Evolutionary conservation across 1,284 basidiomycete genomes (phyloP), one percentile per base, ranked within the genome.

Genomic region (Mycosarcoma maydis): DNA sequence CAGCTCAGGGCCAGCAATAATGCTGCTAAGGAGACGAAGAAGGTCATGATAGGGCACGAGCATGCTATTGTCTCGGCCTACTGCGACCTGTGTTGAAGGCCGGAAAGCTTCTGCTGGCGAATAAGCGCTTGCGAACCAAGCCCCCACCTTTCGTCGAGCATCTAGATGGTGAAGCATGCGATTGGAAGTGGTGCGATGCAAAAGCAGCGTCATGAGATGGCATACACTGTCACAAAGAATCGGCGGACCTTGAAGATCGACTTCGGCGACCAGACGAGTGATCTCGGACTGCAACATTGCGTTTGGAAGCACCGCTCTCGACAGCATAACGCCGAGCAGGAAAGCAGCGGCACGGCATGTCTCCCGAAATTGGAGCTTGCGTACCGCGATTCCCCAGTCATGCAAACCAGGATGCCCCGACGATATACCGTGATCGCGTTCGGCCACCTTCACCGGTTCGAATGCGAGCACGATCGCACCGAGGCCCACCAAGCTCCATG

Each of bases 211-310:
- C 50, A 64, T 59, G 14, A 69, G 36, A 11, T 69, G 66, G 24
- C 66, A 69, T 24, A 59, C 55, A 14, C 41, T 50, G 33, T 69
- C 66, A 23, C 55, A 69, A 10, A 69, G 24, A 16, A 55, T 16
- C 0, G 66, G 50, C 14, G 66, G 66, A 10, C 66, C 66, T 34
- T 69, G 66, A 16, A 64, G 40, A 16, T 69, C 59, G n/a, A 64
- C 46, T n/a, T 69, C 66, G 20, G 55, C 50, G 16, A 69, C 42
- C 26, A 69, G 32, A 7, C 54, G 50, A 17, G 45, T 22, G 9
- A 64, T 32, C 14, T 50, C 55, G 38, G 59, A n/a, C 36, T 51
- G 43, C 11, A 55, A 24, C 3, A 10, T 27, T 20, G 45, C 17
- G 0, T 64, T 48, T 0, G 59, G 32, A 3, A 64, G 34, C 2